Percentiles rank a stretch among this genome's conserved stretches.
Conservation (phyloP, 768 basidiomycete genomes). For the Suillus tomentosus region DNA sequence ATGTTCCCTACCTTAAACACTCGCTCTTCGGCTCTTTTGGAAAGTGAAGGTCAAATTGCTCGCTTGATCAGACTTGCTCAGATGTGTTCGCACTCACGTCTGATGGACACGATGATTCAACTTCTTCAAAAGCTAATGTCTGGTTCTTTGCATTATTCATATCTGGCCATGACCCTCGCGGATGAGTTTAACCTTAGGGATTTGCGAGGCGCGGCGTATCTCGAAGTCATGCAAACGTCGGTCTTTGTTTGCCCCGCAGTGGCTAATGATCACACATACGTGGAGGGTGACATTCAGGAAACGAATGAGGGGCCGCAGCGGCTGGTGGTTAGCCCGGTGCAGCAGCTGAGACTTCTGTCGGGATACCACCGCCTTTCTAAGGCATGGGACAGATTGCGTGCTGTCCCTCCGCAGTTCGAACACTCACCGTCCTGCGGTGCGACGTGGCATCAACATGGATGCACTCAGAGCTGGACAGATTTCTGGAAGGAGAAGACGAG, state of each 20-base stretch:
- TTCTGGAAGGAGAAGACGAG: constrained; percentile 80
- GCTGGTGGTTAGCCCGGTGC: constrained; percentile 55
- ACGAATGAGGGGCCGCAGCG: constrained; percentile 43
- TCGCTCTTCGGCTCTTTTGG: constrained; percentile 39
- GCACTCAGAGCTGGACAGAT: constrained; percentile 72
- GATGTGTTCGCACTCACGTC: constrained; percentile 59
- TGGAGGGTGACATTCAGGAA: constrained; percentile 36
- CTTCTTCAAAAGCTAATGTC: constrained; percentile 64
- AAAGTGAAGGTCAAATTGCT: constrained; percentile 51
- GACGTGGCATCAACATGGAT: constrained; percentile 73
- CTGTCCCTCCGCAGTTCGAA: constrained; percentile 58
- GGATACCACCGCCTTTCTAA: constrained; percentile 70
- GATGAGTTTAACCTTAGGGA: constrained; percentile 66
- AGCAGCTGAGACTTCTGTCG: constrained; percentile 65
- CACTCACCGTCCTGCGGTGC: constrained; percentile 64
- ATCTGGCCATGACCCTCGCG: constrained; percentile 71
- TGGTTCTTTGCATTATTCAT: constrained; percentile 64
- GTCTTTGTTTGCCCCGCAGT: constrained; percentile 28
- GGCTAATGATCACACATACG: constrained; percentile 17
- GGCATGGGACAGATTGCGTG: constrained; percentile 66
- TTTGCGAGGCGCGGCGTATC: constrained; percentile 66
- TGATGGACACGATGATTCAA: constrained; percentile 60
- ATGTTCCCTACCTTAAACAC: constrained; percentile 24
- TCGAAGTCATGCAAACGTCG: constrained; percentile 72
- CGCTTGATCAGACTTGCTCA: constrained; percentile 67